Base-by-base conservation (phyloP, 2,329 filamentous ascomycete genomes). In the Dothiorella sarmentorum region DNA sequence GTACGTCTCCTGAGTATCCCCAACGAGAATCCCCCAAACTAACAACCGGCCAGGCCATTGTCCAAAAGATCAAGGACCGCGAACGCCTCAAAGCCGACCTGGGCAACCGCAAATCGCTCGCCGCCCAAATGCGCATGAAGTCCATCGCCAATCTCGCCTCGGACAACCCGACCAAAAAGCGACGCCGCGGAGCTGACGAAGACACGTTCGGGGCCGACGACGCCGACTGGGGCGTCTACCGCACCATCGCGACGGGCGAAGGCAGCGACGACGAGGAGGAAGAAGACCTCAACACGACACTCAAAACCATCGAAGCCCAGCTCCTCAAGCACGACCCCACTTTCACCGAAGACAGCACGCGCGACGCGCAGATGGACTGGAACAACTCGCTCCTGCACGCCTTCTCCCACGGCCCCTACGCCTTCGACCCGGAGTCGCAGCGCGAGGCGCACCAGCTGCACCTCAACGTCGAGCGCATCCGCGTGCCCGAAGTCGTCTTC, bases 101-200 rank as follows among this genome's bases (percentile, higher is more conserved):
- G 1, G 92, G 93, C 59, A 97, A 97, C 75, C 89, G 94, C 69
- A 99, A 99, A 74, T 97, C 92, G 0, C 85, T 97, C 18, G 94
- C 94, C 7, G 94, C 89, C 59, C 93, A 97, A 73, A 95, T 96
- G 76, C 89, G 94, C 63, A 99, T 99, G 94, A 97, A 97, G 77
- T 93, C 88, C 52, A 91, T 99, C 60, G 94, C 94, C 61, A 97
- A 96, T 69, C 86, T 99, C 1, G 94, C 94, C 3, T 92, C 93
- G 0, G 94, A 99, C 72, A 86, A 85, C 5, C 91, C 93, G 0
- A 76, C 75, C 6, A 91, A 92, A 72, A 95, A 96, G 74, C 82
- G 91, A 13, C 86, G 92, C 17, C 91, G 91, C 6, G 90, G 89
- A 7, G 90, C 88, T 3, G 93, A 97, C 69, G 94, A 99, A 67